These are phyloP conservation scores for Pichia nanzhaoensis DNA, from an alignment of 805 yeast genomes.

Conservation along the genomic window DNA sequence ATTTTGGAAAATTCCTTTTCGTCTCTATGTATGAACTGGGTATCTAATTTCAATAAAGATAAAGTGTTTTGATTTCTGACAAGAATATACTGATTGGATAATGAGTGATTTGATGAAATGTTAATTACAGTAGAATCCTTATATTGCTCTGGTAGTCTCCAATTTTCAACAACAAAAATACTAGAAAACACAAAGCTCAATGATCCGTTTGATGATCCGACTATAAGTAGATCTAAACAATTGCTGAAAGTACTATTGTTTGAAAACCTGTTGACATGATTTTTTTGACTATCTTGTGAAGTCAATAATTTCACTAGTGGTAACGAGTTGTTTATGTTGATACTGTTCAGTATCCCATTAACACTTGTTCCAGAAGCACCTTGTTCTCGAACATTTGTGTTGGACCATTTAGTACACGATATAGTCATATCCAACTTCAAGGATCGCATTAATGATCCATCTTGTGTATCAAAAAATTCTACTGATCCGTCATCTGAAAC, in stretches of 20 bases:
- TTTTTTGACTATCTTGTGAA: slow-evolving; percentile 5
- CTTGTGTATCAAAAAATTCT: slow-evolving; percentile 25
- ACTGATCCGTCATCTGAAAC: slow-evolving; percentile 20
- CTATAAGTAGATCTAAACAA: slow-evolving; percentile 26
- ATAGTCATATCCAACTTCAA: slow-evolving; percentile 15
- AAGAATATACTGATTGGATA: slow-evolving; percentile 24
- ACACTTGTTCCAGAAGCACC: neutral
- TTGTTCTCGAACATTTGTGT: neutral
- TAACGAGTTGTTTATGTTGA: slow-evolving; percentile 22
- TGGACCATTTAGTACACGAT: slow-evolving; percentile 21
- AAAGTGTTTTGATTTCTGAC: slow-evolving; percentile 15
- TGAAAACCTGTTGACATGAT: slow-evolving; percentile 11
- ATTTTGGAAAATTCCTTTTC: slow-evolving; percentile 29
- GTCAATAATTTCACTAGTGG: slow-evolving; percentile 18
- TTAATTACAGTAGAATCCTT: neutral
- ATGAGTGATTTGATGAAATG: neutral
- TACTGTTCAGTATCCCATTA: slow-evolving; percentile 8
- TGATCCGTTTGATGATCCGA: slow-evolving; percentile 22
- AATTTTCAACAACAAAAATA: slow-evolving; percentile 28
- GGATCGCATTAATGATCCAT: slow-evolving; percentile 23
- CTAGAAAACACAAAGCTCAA: slow-evolving; percentile 28
- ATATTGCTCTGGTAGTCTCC: slow-evolving; percentile 1
- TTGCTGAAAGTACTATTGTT: slow-evolving; percentile 22
- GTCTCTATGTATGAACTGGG: slow-evolving; percentile 25
- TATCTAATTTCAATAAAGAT: slow-evolving; percentile 20